Evolutionary conservation across 108 stramenopile species (phyloP), one percentile per base, ranked within the genome.

Genomic region (Cyclotella kingstonii): DNA sequence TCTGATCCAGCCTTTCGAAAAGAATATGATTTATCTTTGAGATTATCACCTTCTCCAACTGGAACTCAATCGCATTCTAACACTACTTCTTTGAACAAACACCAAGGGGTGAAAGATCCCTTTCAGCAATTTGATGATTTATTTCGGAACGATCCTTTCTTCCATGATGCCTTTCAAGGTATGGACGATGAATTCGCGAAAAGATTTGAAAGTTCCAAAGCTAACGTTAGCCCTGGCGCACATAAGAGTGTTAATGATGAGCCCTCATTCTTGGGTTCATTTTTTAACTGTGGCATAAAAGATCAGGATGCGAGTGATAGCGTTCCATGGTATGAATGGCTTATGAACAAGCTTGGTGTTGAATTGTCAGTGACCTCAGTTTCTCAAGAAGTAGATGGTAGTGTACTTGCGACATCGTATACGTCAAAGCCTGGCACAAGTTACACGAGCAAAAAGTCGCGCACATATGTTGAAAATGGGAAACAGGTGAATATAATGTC

Each of bases 121-220:
- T 82, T 76, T 35, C 26, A 61, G 53, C 83, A 81, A 63, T 89
- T 89, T 51, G 66, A 89, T 60, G 75, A 84, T 60, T 57, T 85
- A 15, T 89, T 89, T 51, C 74, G 60, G 12, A 73, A 83, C 48
- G 87, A 89, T 72, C 84, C 87, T 26, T 89, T 89, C 68, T 85
- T 89, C 64, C 54, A 55, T 33, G 80, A 76, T n/a, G 77, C 73
- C 11, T 85, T 84, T 43, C 50, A 79, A 26, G 81, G 72, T 28
- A 71, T 89, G 76, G 82, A 89, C 42, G 84, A 85, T 56, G 74
- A 53, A 10, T 89, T 89, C 43, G 67, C 75, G 8, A 48, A 73
- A 49, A 66, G 63, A 39, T 85, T 85, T 45, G 54, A 68, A 12
- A 48, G 50, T 36, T 8, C 60, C 8, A 9, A 50, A 5, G 36